Base-by-base conservation (phyloP, 768 basidiomycete species). In the Candolleomyces efflorescens region DNA sequence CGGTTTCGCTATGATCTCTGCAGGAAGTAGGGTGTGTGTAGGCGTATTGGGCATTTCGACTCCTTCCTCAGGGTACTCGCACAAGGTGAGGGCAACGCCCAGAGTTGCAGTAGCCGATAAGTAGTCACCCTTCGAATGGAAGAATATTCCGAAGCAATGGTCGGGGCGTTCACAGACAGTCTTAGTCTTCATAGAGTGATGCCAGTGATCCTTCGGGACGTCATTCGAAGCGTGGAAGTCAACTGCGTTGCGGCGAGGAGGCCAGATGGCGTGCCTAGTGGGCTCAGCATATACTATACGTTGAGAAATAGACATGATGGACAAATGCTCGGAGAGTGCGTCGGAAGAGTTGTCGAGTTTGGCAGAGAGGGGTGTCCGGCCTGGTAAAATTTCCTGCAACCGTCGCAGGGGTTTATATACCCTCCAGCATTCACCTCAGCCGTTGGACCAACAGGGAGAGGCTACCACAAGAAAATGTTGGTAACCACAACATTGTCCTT, bases 131-230 rank as follows among this genome's bases (percentile, higher is more conserved):
- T 39, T 41, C 22, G 47, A 3, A 18, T 50, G 55, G 48, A 56
- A 56, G 47, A n/a, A 56, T 4, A 56, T 5, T 4, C 24, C 55
- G 38, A 56, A 56, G 37, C 9, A 26, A 24, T 32, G 20, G 20
- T 41, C 36, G 13, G 48, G 48, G 2, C 36, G 24, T 10, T 17
- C 3, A 17, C 37, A 20, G 26, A 56, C 48, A n/a, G 27, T 41
- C 18, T 49, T 22, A 36, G 7, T 41, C 37, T 23, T 20, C 32
- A 50, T 24, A n/a, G 23, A 12, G 10, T 18, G 17, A 37, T 56
- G 55, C 55, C 55, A 56, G 24, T 24, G 47, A 23, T 56, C 48
- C 46, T 15, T 56, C 2, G 47, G 47, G 20, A 56, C n/a, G 32
- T 32, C 11, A 3, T 37, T 48, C 20, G 20, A 15, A n/a, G 55